Evolutionary conservation across 768 basidiomycete genomes (phyloP), one percentile per base, ranked within the genome.

Genomic region (Hemileccinum rubropunctum): DNA sequence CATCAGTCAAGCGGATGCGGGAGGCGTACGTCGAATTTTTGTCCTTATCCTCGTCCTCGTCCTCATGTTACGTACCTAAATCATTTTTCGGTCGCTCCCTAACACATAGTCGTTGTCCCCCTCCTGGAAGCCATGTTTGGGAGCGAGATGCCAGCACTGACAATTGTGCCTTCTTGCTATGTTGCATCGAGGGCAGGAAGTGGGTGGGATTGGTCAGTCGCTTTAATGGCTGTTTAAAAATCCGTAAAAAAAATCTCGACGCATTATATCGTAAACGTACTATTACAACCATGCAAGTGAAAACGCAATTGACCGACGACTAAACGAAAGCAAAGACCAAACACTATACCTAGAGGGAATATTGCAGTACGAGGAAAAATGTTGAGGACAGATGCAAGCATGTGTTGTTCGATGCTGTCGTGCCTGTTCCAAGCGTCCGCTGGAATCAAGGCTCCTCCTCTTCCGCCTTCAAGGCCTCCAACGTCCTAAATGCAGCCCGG

Each of bases 401-500:
- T 51, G 48, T 39, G 23, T 4, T 27, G 27, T 51, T 42, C n/a
- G 30, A 48, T 3, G 27, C 13, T 47, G 45, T 51, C 44, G n/a
- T 21, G n/a, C 9, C 12, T 21, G 21, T 46, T 50, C 47, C 26
- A 23, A 18, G 18, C 28, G 30, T 48, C 30, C 14, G 10, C 15
- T 41, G 11, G 45, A 40, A 36, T 74, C 66, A 82, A 8, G 80
- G 73, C 34, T 71, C 72, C 30, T 72, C 71, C 21, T 71, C 71
- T 61, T 83, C 86, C 59, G 82, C 81, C 59, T 80, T 81, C 47
- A 92, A 78, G 32, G 83, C 72, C 68, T 82, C 81, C 83, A 98
- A 85, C 70, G 86, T 82, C 13, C 81, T 87, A 13, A 94, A 75
- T 41, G 90, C 78, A 17, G 88, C 77, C 48, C 88, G 78, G 83